Conservation (phyloP, 2,329 filamentous ascomycete species). For the Daldinia sp. region DNA sequence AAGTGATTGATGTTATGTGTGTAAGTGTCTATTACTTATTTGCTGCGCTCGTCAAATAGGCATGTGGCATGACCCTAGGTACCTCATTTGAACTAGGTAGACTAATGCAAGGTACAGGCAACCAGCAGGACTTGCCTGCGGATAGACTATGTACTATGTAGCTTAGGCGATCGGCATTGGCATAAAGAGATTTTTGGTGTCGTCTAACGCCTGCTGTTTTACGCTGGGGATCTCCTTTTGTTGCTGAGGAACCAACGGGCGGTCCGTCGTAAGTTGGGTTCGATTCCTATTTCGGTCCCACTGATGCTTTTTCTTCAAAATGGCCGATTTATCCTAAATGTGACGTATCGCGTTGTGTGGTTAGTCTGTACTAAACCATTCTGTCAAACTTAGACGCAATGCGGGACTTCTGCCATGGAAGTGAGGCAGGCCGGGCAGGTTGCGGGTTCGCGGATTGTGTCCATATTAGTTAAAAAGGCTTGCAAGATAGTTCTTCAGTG, state of each 20-base stretch:
- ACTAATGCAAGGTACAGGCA: conserved; percentile 45
- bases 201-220: neutral
- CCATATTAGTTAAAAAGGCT: neutral
- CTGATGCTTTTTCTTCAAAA: conserved; percentile 2
- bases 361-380: neutral
- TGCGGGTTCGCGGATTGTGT: conserved; percentile 3
- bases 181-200: neutral
- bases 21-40: conserved; percentile 22
- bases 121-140: conserved; percentile 19
- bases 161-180: conserved; percentile 24
- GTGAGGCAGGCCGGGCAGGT: neutral
- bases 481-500: neutral
- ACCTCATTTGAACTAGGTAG: conserved; percentile 25
- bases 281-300: no score
- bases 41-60: conserved; percentile 30
- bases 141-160: conserved; percentile 12
- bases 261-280: no score
- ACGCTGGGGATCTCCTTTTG: neutral
- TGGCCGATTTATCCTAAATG: neutral
- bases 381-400: neutral
- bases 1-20: conserved; percentile 1
- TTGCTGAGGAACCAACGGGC: neutral
- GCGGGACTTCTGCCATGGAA: neutral
- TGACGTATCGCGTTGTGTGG: neutral
- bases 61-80: conserved; percentile 26